phyloP scores from a whole-genome alignment of 1,284 basidiomycete species.

The Sanghuangporus sanghuang region DNA sequence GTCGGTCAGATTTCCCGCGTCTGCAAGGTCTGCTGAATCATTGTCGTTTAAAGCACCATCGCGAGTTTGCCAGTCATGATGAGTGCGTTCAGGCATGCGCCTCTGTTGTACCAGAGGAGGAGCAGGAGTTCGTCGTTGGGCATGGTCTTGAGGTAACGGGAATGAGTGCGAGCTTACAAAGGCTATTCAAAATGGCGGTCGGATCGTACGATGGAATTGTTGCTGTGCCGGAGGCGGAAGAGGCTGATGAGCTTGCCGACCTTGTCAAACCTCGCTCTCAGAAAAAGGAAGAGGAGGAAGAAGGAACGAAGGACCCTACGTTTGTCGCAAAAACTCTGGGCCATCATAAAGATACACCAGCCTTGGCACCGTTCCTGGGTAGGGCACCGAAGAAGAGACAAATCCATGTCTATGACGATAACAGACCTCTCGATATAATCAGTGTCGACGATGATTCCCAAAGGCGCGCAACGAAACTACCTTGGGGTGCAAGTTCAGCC shows the following conservation, averaged over 20 bases:
- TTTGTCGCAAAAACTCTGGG: conserved; percentile 59
- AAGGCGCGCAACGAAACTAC: conserved; percentile 33
- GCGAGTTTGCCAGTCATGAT: conserved; percentile 71
- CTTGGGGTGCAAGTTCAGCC: conserved; percentile 37
- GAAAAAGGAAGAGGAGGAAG: background rate
- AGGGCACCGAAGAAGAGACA: conserved; percentile 48
- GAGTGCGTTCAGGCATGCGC: conserved; percentile 67
- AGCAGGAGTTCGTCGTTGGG: conserved; percentile 42
- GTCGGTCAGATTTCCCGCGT: conserved; percentile 60
- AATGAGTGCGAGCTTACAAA: conserved; percentile 52
- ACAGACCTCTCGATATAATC: conserved; percentile 18
- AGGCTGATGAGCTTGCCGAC: background rate
- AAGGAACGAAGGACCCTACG: conserved; percentile 24
- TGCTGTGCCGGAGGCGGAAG: conserved; percentile 7
- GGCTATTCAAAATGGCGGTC: conserved; percentile 68
- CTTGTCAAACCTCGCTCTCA: background rate
- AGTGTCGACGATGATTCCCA: conserved; percentile 16
- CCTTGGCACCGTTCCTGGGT: conserved; percentile 66
- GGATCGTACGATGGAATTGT: conserved; percentile 31
- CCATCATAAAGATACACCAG: conserved; percentile 62
- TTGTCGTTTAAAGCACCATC: conserved; percentile 58
- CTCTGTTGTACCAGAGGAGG: conserved; percentile 34
- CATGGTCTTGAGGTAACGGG: conserved; percentile 53
- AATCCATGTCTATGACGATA: conserved; percentile 45
- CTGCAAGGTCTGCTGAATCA: conserved; percentile 75